Evolutionary conservation across 2,329 filamentous ascomycete species (phyloP), one percentile per base, ranked within the genome.

Genomic region (Beauveria asiatica): DNA sequence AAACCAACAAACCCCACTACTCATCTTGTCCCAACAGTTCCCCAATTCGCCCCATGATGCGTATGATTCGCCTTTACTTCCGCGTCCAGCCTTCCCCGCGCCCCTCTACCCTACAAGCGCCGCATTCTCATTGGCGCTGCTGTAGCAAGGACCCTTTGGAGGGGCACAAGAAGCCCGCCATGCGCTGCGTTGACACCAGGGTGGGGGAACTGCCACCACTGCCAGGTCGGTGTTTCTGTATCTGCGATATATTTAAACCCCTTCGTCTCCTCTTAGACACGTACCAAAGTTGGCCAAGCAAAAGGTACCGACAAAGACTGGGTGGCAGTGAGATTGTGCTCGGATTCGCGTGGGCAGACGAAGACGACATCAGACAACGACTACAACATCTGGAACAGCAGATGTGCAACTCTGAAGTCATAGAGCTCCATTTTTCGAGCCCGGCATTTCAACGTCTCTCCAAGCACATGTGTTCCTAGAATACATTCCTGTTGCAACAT

Each of bases 61-160:
- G 33, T 37, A 16, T 16, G 33, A 37, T 37, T 37, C 33, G 33
- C 33, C 33, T 37, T 16, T 37, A 37, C 33, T 37, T 37, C 33
- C 33, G 33, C 33, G 13, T 16, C 10, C 33, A 37, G 11, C 2
- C 33, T 37, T 37, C 33, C 23, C 27, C 39, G 17, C n/a, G n/a
- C 42, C 42, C 17, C 17, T 48, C 46, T 44, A 51, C 48, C 25
- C 44, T 55, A 60, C 37, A 60, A 60, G 58, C 58, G 50, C 50
- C 33, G 30, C 3, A 9, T 6, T 16, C 44, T 54, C 11, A 60
- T 60, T 60, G 58, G 58, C 33, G 51, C 58, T 60, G 42, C 23
- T 60, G 44, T 59, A 42, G n/a, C 44, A 2, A n/a, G 27, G 48
- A 16, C 33, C 11, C 33, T 25, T 46, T 53, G 49, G 57, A 53